Percentiles rank a stretch among this genome's conserved stretches.
phyloP scores from a whole-genome alignment of 371 early-diverging fungal genomes.

The Saksenaea oblongispora region DNA sequence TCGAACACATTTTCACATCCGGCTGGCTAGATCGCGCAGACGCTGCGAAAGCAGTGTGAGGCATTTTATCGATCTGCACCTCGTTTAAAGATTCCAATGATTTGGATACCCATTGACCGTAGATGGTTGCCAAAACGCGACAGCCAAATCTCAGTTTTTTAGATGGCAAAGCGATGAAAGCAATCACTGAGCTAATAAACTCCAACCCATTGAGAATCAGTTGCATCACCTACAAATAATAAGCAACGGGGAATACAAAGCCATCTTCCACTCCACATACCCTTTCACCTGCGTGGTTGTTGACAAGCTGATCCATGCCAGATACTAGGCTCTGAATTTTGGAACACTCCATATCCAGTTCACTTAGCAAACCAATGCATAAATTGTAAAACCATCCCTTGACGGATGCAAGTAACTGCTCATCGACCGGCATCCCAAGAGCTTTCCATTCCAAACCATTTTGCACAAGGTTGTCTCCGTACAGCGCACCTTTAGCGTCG shows the following conservation, averaged over 20 bases:
- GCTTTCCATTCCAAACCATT: conserved; percentile 52
- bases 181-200: conserved; percentile 30
- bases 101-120: conserved; percentile 41
- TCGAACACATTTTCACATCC: conserved; percentile 13
- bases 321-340: conserved; percentile 29
- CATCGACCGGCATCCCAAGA: conserved; percentile 49
- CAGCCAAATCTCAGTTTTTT: conserved; percentile 30
- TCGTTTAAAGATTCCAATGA: conserved; percentile 32
- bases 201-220: conserved; percentile 41
- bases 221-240: conserved; percentile 35
- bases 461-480: conserved; percentile 42
- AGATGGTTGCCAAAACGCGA: conserved; percentile 31
- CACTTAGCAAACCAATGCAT: conserved; percentile 31
- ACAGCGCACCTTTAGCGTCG: conserved; percentile 29
- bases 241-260: not conserved
- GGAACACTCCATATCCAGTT: conserved; percentile 38
- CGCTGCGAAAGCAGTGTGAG: not conserved
- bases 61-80: conserved; percentile 6
- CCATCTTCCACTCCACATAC: conserved; percentile 18
- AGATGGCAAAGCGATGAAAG: conserved; percentile 35
- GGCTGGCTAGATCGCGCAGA: not conserved
- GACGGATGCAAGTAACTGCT: conserved; percentile 31
- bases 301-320: conserved; percentile 27
- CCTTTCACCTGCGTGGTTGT: conserved; percentile 31
- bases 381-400: conserved; percentile 43